Evolutionary conservation across 768 basidiomycete species (phyloP).

Genomic region (Leccinum incarnatum): DNA sequence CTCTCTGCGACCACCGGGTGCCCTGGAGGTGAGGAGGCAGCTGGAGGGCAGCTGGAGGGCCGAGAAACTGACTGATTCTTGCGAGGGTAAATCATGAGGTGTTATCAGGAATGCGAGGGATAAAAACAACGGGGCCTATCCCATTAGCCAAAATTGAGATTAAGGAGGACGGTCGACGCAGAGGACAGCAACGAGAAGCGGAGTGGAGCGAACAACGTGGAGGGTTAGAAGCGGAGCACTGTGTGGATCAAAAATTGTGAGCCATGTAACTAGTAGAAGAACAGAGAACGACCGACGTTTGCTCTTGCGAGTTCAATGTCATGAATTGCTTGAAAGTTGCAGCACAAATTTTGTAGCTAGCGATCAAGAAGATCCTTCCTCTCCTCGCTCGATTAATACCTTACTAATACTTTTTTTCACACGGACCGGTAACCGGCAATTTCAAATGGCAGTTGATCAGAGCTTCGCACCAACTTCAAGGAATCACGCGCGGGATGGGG

Average conservation of each 20-base stretch:
- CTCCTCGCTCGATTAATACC: no score
- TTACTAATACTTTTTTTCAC: no score
- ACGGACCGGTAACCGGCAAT: background rate
- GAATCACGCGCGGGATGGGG: no score
- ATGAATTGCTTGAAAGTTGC: constrained; percentile 44
- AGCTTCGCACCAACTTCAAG: no score
- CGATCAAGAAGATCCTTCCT: constrained; percentile 9
- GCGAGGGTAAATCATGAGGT: constrained; percentile 57
- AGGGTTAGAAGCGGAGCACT: constrained; percentile 31
- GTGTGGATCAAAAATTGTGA: constrained; percentile 2
- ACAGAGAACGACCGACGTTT: constrained; percentile 17
- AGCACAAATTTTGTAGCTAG: background rate
- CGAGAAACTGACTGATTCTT: constrained; percentile 68
- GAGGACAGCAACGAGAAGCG: constrained; percentile 55
- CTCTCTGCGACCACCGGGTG: constrained; percentile 42
- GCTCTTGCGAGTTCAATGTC: constrained; percentile 43
- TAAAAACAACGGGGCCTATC: constrained; percentile 40
- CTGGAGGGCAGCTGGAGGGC: constrained; percentile 59
- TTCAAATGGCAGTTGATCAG: no score
- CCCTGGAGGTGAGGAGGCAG: constrained; percentile 46
- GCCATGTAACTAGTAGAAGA: background rate
- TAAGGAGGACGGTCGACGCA: constrained; percentile 82
- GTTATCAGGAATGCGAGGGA: background rate
- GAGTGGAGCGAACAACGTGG: constrained; percentile 56
- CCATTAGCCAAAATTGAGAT: constrained; percentile 37